These are phyloP conservation scores for Diaporthe helianthi DNA, from an alignment of 2,329 filamentous ascomycete genomes.

Conservation along the genomic window DNA sequence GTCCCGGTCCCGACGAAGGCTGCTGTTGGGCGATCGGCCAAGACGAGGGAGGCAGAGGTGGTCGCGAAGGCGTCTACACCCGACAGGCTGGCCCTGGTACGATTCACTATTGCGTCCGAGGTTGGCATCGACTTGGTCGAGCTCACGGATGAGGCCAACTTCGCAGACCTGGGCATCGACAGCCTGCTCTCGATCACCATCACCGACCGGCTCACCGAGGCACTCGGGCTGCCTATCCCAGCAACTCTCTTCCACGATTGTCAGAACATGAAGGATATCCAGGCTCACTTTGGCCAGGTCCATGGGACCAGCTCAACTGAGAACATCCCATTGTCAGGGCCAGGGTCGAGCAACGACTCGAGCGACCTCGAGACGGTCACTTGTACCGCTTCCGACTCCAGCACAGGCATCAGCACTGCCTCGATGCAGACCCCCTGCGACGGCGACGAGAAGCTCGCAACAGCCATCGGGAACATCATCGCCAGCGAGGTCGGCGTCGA, in stretches of 20 bases:
- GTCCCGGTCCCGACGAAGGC: background rate
- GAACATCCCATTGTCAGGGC: background rate
- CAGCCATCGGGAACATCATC: conserved; percentile 31
- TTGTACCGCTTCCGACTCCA: background rate
- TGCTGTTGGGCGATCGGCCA: background rate
- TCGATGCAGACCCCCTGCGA: background rate
- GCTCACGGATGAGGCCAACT: conserved; percentile 35
- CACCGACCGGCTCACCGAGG: conserved; percentile 20
- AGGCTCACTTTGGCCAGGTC: background rate
- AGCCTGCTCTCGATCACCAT: conserved; percentile 41
- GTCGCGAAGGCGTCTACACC: background rate
- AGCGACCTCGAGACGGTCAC: background rate
- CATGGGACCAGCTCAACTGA: background rate
- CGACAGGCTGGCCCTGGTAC: background rate
- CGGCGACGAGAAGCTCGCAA: background rate
- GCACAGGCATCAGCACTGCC: background rate
- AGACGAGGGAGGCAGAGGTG: background rate
- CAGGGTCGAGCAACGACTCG: background rate
- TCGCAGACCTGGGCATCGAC: conserved; percentile 43
- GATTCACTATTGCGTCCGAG: conserved; percentile 33
- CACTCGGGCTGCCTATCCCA: conserved; percentile 36
- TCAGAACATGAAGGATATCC: conserved; percentile 36
- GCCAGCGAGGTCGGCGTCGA: conserved; percentile 36
- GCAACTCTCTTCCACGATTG: conserved; percentile 37
- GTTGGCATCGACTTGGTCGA: conserved; percentile 34